Base-by-base conservation (phyloP, 2,329 filamentous ascomycete genomes). In the Fusarium coicis region DNA sequence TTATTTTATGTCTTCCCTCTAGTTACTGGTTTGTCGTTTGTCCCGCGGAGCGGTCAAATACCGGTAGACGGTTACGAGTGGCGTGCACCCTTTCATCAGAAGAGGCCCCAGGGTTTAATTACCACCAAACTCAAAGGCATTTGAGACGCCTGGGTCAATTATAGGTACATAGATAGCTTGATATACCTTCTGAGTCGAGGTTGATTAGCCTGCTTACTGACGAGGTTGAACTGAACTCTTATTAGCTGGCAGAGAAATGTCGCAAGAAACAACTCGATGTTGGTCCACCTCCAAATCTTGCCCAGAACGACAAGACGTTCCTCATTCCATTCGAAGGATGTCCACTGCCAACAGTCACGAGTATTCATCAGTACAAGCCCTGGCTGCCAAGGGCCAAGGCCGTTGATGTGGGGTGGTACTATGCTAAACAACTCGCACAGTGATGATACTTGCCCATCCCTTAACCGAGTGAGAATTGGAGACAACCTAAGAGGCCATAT, bases 371-470 rank as follows among this genome's bases (percentile, higher is more conserved):
- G 44, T 47, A 47, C 34, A 42, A 59, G 68, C 65, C 65, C 50
- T 34, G 55, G 44, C 39, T 69, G 58, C 65, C 64, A 68, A 63
- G 66, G 70, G 50, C 56, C 66, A 69, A 69, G 66, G 72, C 62
- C 54, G 72, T 75, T 75, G 50, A 63, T 74, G 75, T 77, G 76
- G 73, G 65, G 72, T 69, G 54, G 54, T 47, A 23, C 43, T 42
- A 54, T 54, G 23, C 50, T 36, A 15, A 30, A 42, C 57, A 39
- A 39, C 54, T 68, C 74, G 63, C 74, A 77, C 76, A 61, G 76
- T 77, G 63, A 50, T 49, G 44, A 68, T 70, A 67, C 75, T 71
- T 56, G 28, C 57, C 65, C 72, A 47, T 63, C 9, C 36, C 36
- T 37, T 18, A 39, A 54, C 55, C 70, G 66, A 72, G 66, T 55